Conservation (phyloP, 306 rosid genomes). For the Leucaena leucocephala region DNA sequence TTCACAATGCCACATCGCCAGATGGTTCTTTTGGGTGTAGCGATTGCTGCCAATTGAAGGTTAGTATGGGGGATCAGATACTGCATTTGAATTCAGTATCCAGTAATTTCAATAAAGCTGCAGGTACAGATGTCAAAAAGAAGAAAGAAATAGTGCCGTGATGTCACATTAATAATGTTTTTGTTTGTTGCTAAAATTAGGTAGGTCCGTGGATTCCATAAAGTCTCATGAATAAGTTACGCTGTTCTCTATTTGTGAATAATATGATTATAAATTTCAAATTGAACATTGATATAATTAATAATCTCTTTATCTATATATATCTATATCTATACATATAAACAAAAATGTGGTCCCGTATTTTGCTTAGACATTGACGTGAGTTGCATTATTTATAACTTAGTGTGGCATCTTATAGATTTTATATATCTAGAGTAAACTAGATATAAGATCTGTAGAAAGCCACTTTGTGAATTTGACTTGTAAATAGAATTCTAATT, state of each 20-base stretch:
- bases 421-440: not conserved
- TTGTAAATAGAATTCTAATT: too few relatives aligned
- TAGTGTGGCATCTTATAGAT: not conserved
- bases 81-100: slow-evolving; percentile 20
- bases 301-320: not conserved
- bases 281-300: not conserved
- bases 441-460: not conserved
- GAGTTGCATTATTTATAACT: not conserved
- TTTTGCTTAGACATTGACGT: not conserved
- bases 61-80: slow-evolving; percentile 38
- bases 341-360: not conserved
- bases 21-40: slow-evolving; percentile 45
- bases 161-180: not conserved
- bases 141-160: not conserved
- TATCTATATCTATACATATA: not conserved
- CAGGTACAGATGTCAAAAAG: slow-evolving; percentile 10
- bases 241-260: not conserved
- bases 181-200: not conserved
- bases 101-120: slow-evolving; percentile 12
- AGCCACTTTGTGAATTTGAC: not conserved
- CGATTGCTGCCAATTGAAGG: slow-evolving; percentile 75
- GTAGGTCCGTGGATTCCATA: not conserved
- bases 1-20: slow-evolving; percentile 33
- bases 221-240: not conserved
- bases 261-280: not conserved